Base-by-base conservation (phyloP, 768 basidiomycete genomes). In the Trametes sanguinea region DNA sequence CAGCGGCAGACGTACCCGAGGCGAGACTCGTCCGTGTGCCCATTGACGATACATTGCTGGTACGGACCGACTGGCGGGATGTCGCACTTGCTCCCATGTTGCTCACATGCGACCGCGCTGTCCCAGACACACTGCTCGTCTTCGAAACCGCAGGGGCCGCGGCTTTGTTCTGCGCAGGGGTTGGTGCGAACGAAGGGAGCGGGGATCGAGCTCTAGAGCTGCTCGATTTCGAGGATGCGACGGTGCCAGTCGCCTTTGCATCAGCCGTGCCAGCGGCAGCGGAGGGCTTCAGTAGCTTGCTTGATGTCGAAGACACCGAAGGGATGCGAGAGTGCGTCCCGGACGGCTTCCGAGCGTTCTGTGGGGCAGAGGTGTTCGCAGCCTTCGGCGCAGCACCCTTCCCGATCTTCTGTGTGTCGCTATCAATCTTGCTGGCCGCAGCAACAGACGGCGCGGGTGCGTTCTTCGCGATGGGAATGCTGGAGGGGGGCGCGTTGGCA, bases 381-480 rank as follows among this genome's bases (percentile, higher is more conserved):
- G 37, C 55, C 30, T 57, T 61, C 17, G 62, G 27, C 17, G 53
- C 48, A 40, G 58, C 50, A 16, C 40, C 51, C 54, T 64, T 61
- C 54, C 47, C 57, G 29, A 16, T 51, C 45, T 62, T 61, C 57
- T 37, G 42, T 16, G 29, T 17, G 9, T 35, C 39, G 45, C n/a
- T 16, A 43, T 51, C 48, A 29, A n/a, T 54, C 51, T 51, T 59
- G 37, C 45, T 35, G 16, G 55, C 29, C 46, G 57, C 22, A 17
- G 42, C 51, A 46, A 46, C 33, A 14, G 62, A 37, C 51, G 64
- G 57, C 33, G 60, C 17, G 16, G 56, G 61, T 44, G 63, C 57
- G 4, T 72, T 46, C 61, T 75, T 78, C 42, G 72, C 63, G 17
- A 70, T 66, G 8, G 73, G 69, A 14, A 73, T 65, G 40, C 57